Evolutionary conservation across 257 asterid species (phyloP), one percentile per base, ranked within the genome.

Genomic region (Perilla frutescens): DNA sequence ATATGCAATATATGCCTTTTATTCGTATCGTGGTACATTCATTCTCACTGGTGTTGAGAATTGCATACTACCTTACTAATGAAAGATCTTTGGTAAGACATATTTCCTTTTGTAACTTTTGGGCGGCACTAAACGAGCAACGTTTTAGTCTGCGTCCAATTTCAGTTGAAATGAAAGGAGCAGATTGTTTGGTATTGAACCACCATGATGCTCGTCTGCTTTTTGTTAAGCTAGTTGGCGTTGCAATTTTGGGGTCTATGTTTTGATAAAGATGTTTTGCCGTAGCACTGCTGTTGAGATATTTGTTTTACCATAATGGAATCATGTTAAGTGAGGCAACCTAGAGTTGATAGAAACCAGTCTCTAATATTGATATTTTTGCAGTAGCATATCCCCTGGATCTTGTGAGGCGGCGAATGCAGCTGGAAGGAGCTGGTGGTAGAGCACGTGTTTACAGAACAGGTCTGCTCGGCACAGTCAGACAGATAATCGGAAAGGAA

Each of bases 351-450:
- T 40, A 14, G 5, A 13, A 58, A 49, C 7, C 7, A 3, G 50
- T 74, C 32, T 64, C 54, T 56, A 6, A 50, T 36, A 4, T 76
- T 45, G 37, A 32, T 72, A 68, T 62, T 57, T 73, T 9, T 87
- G 87, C 94, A 91, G 96, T 85, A 34, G 89, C 88, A 68, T 91
- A 86, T 79, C 96, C 97, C 47, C 70, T 91, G 77, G 97, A 91
- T 76, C 97, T 87, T 31, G 96, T 91, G 83, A 87, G 96, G 83
- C 80, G 96, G 57, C 77, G 97, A 70, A 89, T 91, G 92, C 97
- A 91, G 80, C 78, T 91, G 87, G 96, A 91, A 86, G 96, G 96
- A 76, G 97, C 92, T 3, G 94, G 92, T 69, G 96, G 97, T 40
- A 81, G 92, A 60, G 87, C 89, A n/a, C 91, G 78, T 47, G 88